Base-by-base conservation (phyloP, 1,284 basidiomycete species). In the Ceratobasidium sp. region DNA sequence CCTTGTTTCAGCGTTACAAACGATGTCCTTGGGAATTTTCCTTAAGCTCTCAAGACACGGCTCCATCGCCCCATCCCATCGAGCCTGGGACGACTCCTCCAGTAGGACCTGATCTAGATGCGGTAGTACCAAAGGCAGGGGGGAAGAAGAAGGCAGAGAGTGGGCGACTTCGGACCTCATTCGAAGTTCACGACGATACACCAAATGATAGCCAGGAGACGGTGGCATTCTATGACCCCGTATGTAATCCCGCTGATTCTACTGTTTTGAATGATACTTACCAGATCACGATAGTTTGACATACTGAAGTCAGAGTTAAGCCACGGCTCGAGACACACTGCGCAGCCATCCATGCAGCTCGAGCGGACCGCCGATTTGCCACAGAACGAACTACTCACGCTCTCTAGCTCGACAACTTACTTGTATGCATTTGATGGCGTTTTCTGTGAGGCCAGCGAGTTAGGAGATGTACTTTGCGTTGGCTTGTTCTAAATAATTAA, bases 11-110 rank as follows among this genome's bases (percentile, higher is more conserved):
- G 75, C 83, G 88, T 21, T 93, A 94, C 75, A 91, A 93, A 74
- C 87, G 92, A 19, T 95, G 93, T 77, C 89, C 88, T 41, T 95
- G 93, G 93, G 85, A 88, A 73, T 83, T 95, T 33, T 85, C 88
- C 75, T 87, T 85, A 8, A 80, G 78, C 67, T 85, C 87, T 29
- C 88, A 90, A 77, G 89, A 91, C 69, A 86, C 90, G 68, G 87
- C 90, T 29, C 27, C 60, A 70, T 30, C 29, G 4, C 25, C 53
- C 5, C 59, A 62, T 13, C 59, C 52, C 29, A 50, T 42, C 25
- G 44, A 72, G 57, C 56, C 46, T 36, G 56, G 41, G 13, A 71
- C 57, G n/a, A 44, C 56, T 53, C 39, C 58, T 13, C 52, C 47
- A 21, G 50, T 25, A 23, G 29, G 25, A 16, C 60, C 60, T 1